Percentiles rank a stretch among this genome's conserved stretches.
Conservation (phyloP, 1,139 yeast species). For the Geotrichum fermentans region DNA sequence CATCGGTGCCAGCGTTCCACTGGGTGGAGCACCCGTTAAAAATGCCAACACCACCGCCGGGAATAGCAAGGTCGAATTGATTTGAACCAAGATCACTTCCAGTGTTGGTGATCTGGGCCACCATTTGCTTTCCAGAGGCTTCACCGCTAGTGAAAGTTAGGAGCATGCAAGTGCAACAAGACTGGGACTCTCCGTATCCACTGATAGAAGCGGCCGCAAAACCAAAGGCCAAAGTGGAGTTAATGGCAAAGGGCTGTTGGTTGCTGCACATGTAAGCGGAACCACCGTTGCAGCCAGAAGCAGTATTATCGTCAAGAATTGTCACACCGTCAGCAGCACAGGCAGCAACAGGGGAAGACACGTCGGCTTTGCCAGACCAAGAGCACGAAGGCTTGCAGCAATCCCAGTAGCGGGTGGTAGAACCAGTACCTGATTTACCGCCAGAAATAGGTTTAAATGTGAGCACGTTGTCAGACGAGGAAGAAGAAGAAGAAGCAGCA, state of each 20-base stretch:
- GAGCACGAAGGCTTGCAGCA: too few relatives aligned
- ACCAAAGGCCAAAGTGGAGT: slow-evolving; percentile 21
- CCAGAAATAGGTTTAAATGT: slow-evolving; percentile 16
- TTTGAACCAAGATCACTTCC: slow-evolving; percentile 20
- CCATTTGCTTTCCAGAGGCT: slow-evolving; percentile 20
- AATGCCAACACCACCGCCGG: slow-evolving; percentile 24
- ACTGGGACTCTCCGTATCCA: slow-evolving; percentile 19
- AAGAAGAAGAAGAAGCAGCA: too few relatives aligned
- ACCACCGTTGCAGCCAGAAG: slow-evolving; percentile 23
- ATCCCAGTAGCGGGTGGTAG: slow-evolving; percentile 25
- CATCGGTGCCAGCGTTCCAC: slow-evolving; percentile 15
- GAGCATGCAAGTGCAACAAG: slow-evolving; percentile 22
- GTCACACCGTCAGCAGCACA: slow-evolving; percentile 22
- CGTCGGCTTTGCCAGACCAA: slow-evolving; percentile 22
- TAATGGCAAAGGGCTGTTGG: slow-evolving; percentile 23
- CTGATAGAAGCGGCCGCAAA: slow-evolving; percentile 23
- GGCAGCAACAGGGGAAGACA: slow-evolving; percentile 20
- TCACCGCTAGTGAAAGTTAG: slow-evolving; percentile 20
- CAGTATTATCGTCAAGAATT: slow-evolving; percentile 11
- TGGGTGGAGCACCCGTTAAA: slow-evolving; percentile 22
- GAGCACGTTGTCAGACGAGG: not conserved
- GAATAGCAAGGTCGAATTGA: slow-evolving; percentile 23
- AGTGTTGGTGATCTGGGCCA: slow-evolving; percentile 24
- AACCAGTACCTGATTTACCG: slow-evolving; percentile 22
- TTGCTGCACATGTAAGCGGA: slow-evolving; percentile 23